phyloP scores from a whole-genome alignment of 2,329 filamentous ascomycete species.

The Hymenoscyphus occultus region DNA sequence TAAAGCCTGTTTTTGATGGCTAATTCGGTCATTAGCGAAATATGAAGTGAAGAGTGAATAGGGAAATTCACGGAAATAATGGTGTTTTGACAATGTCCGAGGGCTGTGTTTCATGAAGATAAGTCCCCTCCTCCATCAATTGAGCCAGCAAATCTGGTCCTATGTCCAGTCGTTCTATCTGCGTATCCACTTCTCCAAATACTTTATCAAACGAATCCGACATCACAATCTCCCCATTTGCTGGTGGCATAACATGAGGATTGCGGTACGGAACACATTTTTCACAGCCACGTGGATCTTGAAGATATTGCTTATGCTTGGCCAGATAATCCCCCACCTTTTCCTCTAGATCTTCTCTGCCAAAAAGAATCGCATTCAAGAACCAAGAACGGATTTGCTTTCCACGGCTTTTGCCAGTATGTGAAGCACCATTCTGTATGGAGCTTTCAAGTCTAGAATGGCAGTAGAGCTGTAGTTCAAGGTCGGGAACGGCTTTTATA shows the following conservation, averaged over 20 bases:
- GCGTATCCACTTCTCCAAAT: conserved; percentile 6
- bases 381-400: neutral
- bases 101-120: conserved; percentile 15
- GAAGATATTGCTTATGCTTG: conserved; percentile 18
- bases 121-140: conserved; percentile 17
- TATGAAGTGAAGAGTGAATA: neutral
- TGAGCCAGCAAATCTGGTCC: conserved; percentile 17
- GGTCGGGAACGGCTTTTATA: neutral
- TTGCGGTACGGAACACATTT: conserved; percentile 17
- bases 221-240: conserved; percentile 13
- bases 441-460: neutral
- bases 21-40: conserved; percentile 7
- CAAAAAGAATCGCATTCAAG: conserved; percentile 19
- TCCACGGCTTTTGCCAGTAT: neutral
- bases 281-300: conserved; percentile 20
- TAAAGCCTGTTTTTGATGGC: conserved; percentile 28
- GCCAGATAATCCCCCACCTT: conserved; percentile 17
- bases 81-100: conserved; percentile 5
- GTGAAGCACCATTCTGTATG: neutral
- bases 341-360: conserved; percentile 8
- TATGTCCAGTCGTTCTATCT: conserved; percentile 15
- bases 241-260: conserved; percentile 17
- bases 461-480: neutral
- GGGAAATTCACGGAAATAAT: conserved; percentile 13
- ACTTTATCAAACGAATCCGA: conserved; percentile 11